A percentile compares a stretch with the other conserved stretches of the same genome.
Evolutionary conservation across 116 monocot species (phyloP).

Genomic region (Posidonia oceanica): DNA sequence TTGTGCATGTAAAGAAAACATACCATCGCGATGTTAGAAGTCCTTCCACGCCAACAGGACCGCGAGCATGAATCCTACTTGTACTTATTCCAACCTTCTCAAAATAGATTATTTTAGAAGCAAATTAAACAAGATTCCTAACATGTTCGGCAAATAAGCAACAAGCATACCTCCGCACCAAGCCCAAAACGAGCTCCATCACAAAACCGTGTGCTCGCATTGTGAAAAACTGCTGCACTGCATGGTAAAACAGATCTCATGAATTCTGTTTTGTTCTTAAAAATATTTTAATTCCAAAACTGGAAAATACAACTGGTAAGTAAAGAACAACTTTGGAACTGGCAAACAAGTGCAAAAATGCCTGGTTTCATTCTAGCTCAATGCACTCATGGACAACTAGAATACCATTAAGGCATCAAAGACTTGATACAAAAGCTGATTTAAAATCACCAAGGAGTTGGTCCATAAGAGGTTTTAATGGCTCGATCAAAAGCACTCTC

Average conservation of each 20-base stretch:
- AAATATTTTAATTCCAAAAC: too few species aligned
- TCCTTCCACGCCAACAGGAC: conserved; percentile 97
- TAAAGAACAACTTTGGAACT: too few species aligned
- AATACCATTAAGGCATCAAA: too few species aligned
- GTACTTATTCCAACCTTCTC: conserved; percentile 96
- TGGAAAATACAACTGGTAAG: too few species aligned
- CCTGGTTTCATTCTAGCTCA: too few species aligned
- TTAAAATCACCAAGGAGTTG: too few species aligned
- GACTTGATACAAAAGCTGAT: too few species aligned
- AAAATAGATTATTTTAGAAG: conserved; percentile 6
- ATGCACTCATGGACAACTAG: too few species aligned
- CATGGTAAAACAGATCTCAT: neutral
- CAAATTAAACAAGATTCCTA: conserved; percentile 3
- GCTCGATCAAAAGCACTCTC: too few species aligned
- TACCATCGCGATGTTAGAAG: conserved; percentile 86
- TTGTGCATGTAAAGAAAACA: neutral
- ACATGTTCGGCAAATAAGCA: neutral
- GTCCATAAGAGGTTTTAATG: too few species aligned
- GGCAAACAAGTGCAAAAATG: too few species aligned
- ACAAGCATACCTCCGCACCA: conserved; percentile 80
- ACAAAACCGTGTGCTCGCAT: conserved; percentile 97
- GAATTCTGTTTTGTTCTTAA: neutral
- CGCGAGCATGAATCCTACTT: conserved; percentile 95
- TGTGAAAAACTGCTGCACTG: conserved; percentile 98
- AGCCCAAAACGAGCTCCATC: conserved; percentile 99